Evolutionary conservation across 129 eudicot species (phyloP).

Genomic region (Scalesia atractyloides): DNA sequence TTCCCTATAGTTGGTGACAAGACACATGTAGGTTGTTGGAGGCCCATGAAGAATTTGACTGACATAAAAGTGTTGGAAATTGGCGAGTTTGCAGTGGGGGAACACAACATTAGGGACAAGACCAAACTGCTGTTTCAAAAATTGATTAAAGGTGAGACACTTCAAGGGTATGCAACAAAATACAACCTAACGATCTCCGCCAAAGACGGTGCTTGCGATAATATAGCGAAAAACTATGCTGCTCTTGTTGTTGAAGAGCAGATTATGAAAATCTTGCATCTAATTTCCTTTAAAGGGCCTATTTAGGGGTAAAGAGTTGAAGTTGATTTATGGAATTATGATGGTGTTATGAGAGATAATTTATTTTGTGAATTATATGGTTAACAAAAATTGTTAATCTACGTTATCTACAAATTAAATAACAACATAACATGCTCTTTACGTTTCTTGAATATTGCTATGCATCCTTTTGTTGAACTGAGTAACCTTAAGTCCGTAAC

Average conservation of each 20-base stretch:
- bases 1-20: neutral
- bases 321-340: slow-evolving; percentile 1
- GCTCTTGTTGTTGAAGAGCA: slow-evolving; percentile 16
- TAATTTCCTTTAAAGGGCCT: slow-evolving; percentile 14
- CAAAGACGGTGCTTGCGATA: neutral
- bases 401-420: no score
- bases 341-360: neutral
- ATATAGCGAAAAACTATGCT: slow-evolving; percentile 7
- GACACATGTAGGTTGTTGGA: neutral
- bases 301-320: neutral
- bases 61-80: slow-evolving; percentile 11
- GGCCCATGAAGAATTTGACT: neutral
- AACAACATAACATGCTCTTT: no score
- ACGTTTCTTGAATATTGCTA: no score
- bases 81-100: slow-evolving; percentile 23
- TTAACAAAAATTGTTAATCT: no score
- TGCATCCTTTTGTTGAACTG: no score
- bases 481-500: no score
- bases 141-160: slow-evolving; percentile 13
- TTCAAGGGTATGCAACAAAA: neutral
- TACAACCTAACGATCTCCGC: slow-evolving; percentile 21
- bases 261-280: slow-evolving; percentile 1
- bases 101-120: slow-evolving; percentile 16
- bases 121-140: slow-evolving; percentile 1
- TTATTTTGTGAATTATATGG: no score